Conservation (phyloP, 257 asterid genomes). For the Solanum commersonii region DNA sequence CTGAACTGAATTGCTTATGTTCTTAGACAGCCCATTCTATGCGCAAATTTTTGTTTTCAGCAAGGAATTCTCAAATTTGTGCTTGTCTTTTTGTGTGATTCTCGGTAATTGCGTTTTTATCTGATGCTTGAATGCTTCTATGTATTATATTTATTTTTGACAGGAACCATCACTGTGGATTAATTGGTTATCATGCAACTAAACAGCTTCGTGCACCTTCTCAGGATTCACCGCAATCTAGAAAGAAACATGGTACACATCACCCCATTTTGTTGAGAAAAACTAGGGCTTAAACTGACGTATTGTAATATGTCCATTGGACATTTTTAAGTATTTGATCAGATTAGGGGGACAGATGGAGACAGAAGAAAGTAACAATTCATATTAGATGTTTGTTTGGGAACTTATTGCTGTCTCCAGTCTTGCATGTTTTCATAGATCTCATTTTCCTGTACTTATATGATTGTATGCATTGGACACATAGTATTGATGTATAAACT, state of each 20-base stretch:
- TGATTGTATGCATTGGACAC: not conserved
- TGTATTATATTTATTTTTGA: slow-evolving; percentile 6
- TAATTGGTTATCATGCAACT: slow-evolving; percentile 51
- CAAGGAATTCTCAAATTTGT: not conserved
- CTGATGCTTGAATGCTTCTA: slow-evolving; percentile 3
- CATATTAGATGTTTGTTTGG: not conserved
- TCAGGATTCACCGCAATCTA: slow-evolving; percentile 15
- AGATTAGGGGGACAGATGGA: not conserved
- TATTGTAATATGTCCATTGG: not conserved
- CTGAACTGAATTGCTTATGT: not conserved
- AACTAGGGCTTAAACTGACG: not conserved
- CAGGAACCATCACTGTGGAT: slow-evolving; percentile 76
- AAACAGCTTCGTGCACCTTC: slow-evolving; percentile 24
- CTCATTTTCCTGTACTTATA: not conserved
- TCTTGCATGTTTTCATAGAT: not conserved
- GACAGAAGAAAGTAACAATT: not conserved
- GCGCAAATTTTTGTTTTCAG: not conserved
- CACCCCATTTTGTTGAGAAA: slow-evolving; percentile 37
- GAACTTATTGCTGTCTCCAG: not conserved
- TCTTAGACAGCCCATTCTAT: not conserved
- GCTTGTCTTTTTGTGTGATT: not conserved
- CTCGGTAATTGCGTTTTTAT: not conserved
- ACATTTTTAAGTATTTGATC: not conserved
- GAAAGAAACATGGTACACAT: slow-evolving; percentile 20
- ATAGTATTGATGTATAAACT: not conserved